Conservation (phyloP, 148 eudicot genomes). For the Mesembryanthemum crystallinum region DNA sequence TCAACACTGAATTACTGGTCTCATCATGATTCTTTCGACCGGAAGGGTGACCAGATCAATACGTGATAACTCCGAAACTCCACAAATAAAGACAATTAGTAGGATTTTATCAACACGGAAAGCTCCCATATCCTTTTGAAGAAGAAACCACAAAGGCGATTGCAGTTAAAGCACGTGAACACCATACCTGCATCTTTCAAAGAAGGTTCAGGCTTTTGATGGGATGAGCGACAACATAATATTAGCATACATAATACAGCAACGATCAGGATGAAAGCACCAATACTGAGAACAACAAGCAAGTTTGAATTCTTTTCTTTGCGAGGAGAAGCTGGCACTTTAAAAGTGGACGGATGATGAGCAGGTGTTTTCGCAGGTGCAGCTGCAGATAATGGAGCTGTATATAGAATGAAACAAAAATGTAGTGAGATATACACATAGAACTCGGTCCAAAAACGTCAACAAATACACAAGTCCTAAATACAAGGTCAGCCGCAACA, state of each 20-base stretch:
- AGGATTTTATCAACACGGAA: not conserved
- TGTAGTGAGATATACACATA: not conserved
- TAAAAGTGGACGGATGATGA: constrained; percentile 44
- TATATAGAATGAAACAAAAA: constrained; percentile 18
- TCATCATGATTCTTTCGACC: not conserved
- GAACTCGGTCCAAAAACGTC: not conserved
- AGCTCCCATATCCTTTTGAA: not conserved
- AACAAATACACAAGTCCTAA: not conserved
- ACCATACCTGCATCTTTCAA: constrained; percentile 62
- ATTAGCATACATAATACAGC: constrained; percentile 39
- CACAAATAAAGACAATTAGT: not conserved
- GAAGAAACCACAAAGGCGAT: constrained; percentile 2
- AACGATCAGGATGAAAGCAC: constrained; percentile 50
- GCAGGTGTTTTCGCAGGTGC: constrained; percentile 47
- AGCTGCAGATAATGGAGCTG: constrained; percentile 69
- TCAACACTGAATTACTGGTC: not conserved
- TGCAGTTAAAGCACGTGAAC: constrained; percentile 1
- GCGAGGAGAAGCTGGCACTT: constrained; percentile 32
- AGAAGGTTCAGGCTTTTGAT: constrained; percentile 41
- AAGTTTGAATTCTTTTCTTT: constrained; percentile 44
- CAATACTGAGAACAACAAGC: constrained; percentile 46
- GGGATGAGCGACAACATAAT: constrained; percentile 52
- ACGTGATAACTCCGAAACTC: not conserved
- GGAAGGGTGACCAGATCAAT: not conserved
- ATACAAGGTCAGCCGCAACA: not conserved